These are phyloP conservation scores for Eragrostis curvula DNA, from an alignment of 176 grass and related monocot genomes.

Conservation along the genomic window DNA sequence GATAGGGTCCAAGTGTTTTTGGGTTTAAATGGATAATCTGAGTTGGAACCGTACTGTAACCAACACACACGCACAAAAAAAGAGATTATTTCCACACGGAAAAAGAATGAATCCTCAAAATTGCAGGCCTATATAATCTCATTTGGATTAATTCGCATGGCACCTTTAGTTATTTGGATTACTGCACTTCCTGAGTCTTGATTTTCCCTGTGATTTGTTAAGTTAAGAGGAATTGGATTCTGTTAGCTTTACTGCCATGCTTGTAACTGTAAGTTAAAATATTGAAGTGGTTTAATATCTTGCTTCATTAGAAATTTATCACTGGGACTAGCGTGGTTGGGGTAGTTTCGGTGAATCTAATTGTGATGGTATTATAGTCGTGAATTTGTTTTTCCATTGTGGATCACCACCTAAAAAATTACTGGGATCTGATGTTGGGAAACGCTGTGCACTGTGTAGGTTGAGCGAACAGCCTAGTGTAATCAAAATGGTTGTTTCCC, in stretches of 20 bases:
- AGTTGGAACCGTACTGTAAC: not conserved
- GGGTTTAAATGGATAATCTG: not conserved
- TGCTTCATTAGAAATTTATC: not conserved
- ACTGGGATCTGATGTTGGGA: not conserved
- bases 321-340: not conserved
- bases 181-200: not conserved
- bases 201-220: not conserved
- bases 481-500: constrained; percentile 9
- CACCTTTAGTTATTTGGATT: not conserved
- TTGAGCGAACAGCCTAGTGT: not conserved
- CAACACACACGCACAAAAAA: not conserved
- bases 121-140: not conserved
- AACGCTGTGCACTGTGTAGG: not conserved
- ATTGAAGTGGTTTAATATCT: not conserved
- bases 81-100: not conserved
- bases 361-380: not conserved
- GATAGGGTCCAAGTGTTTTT: not conserved
- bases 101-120: not conserved
- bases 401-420: not conserved
- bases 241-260: not conserved
- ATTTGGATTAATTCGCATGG: not conserved
- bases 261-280: not conserved
- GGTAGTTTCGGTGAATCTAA: not conserved
- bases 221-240: not conserved
- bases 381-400: not conserved